Evolutionary conservation across 805 yeast genomes (phyloP).

Genomic region (Barnettozyma wickerhamii): DNA sequence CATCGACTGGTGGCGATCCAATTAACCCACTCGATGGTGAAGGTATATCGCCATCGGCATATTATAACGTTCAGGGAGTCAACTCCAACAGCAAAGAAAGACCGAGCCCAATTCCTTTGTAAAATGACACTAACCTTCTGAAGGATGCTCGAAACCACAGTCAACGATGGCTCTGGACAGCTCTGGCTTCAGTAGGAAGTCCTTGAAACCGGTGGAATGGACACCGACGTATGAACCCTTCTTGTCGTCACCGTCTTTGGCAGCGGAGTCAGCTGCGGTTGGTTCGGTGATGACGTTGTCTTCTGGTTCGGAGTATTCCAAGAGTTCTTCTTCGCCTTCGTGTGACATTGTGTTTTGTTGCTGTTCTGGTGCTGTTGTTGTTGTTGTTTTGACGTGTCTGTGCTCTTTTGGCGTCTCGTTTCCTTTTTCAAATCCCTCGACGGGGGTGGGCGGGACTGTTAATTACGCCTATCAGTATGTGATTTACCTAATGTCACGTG

Average conservation of each 20-base stretch:
- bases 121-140: slow-evolving; percentile 77
- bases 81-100: too few species aligned
- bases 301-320: slow-evolving; percentile 98
- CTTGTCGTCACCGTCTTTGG: slow-evolving; percentile 63
- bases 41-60: too few species aligned
- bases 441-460: not conserved
- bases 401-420: too few species aligned
- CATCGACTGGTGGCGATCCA: too few species aligned
- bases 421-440: too few species aligned
- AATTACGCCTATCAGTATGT: not conserved
- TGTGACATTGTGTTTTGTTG: slow-evolving; percentile 56
- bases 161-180: slow-evolving; percentile 95
- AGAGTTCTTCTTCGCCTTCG: slow-evolving; percentile 98
- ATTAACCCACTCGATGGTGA: too few species aligned
- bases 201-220: slow-evolving; percentile 98
- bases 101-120: not conserved
- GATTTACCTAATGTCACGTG: not conserved
- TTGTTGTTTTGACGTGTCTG: too few species aligned
- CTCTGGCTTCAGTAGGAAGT: slow-evolving; percentile 94
- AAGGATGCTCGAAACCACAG: slow-evolving; percentile 99
- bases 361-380: not conserved
- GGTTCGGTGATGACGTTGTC: slow-evolving; percentile 69
- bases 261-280: slow-evolving; percentile 37
- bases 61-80: too few species aligned
- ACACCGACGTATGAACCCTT: slow-evolving; percentile 98